Percentiles rank a stretch among this genome's conserved stretches.
phyloP scores from a whole-genome alignment of 140 eudicot species.

The Cichorium intybus region DNA sequence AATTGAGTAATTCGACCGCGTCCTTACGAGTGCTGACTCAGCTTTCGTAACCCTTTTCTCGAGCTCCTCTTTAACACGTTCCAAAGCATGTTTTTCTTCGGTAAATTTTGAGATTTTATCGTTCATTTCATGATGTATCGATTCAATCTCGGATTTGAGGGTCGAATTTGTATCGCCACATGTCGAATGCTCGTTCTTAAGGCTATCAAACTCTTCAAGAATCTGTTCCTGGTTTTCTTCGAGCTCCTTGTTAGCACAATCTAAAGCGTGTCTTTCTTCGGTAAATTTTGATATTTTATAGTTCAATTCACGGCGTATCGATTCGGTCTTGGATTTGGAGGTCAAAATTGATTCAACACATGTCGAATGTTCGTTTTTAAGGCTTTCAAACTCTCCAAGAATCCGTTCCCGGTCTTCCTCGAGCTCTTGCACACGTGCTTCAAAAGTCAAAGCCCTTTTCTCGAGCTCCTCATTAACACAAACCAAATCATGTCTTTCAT shows the following conservation, averaged over 20 bases:
- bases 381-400: slow-evolving; percentile 62
- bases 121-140: slow-evolving; percentile 6
- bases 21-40: slow-evolving; percentile 79
- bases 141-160: slow-evolving; percentile 25
- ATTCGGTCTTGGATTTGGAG: slow-evolving; percentile 54
- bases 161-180: slow-evolving; percentile 16
- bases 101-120: slow-evolving; percentile 3
- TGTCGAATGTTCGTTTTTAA: slow-evolving; percentile 65
- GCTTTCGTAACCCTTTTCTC: slow-evolving; percentile 22
- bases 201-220: slow-evolving; percentile 7
- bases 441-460: slow-evolving; percentile 55
- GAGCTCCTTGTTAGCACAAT: slow-evolving; percentile 39
- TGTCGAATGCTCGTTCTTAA: slow-evolving; percentile 25
- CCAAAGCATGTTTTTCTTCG: slow-evolving; percentile 24
- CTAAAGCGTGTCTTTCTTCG: slow-evolving; percentile 54
- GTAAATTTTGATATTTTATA: slow-evolving; percentile 40
- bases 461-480: slow-evolving; percentile 62
- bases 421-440: too few relatives aligned
- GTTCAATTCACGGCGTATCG: slow-evolving; percentile 44
- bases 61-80: slow-evolving; percentile 21
- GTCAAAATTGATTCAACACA: slow-evolving; percentile 52
- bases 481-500: slow-evolving; percentile 47
- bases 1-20: slow-evolving; percentile 77
- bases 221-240: slow-evolving; percentile 17
- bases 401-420: slow-evolving; percentile 70